phyloP scores from a whole-genome alignment of 2,329 filamentous ascomycete genomes.

The Aurifilum marmelostoma region DNA sequence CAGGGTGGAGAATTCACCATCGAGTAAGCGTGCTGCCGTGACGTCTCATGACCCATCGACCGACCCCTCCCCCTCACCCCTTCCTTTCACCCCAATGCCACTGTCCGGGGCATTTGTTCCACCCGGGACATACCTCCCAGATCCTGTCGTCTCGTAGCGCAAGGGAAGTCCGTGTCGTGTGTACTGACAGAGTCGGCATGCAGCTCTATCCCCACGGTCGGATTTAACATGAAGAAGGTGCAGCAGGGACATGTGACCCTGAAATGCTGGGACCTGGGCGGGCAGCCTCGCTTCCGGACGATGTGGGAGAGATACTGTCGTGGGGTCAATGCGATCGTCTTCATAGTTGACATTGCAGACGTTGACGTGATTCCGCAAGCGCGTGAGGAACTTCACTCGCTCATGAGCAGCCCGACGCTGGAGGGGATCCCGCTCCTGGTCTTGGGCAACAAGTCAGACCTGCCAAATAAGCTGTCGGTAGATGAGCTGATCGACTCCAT shows the following conservation, averaged over 20 bases:
- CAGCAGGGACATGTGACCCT: constrained; percentile 97
- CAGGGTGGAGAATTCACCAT: constrained; percentile 98
- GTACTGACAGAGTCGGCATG: constrained; percentile 33
- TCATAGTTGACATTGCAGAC: constrained; percentile 97
- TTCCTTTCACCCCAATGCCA: not conserved
- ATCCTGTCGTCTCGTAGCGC: constrained; percentile 29
- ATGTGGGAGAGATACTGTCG: constrained; percentile 99
- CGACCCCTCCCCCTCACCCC: constrained; percentile 1
- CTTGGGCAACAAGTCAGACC: constrained; percentile 95
- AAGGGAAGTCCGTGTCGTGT: constrained; percentile 40
- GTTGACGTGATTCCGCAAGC: constrained; percentile 78
- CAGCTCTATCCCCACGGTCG: constrained; percentile 97
- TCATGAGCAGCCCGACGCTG: constrained; percentile 82
- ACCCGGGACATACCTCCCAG: constrained; percentile 17
- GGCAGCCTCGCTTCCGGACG: constrained; percentile 92
- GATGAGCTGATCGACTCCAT: constrained; percentile 94
- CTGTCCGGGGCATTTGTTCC: no score
- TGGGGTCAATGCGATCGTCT: constrained; percentile 96
- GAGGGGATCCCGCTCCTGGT: constrained; percentile 91
- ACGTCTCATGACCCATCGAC: constrained; percentile 30
- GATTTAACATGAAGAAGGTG: constrained; percentile 98
- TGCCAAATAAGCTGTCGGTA: constrained; percentile 86
- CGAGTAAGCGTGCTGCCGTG: constrained; percentile 70
- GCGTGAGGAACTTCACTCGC: constrained; percentile 86
- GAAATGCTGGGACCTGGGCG: constrained; percentile 98